phyloP scores from a whole-genome alignment of 352 stramenopile species.

The Peronospora tabacina region DNA sequence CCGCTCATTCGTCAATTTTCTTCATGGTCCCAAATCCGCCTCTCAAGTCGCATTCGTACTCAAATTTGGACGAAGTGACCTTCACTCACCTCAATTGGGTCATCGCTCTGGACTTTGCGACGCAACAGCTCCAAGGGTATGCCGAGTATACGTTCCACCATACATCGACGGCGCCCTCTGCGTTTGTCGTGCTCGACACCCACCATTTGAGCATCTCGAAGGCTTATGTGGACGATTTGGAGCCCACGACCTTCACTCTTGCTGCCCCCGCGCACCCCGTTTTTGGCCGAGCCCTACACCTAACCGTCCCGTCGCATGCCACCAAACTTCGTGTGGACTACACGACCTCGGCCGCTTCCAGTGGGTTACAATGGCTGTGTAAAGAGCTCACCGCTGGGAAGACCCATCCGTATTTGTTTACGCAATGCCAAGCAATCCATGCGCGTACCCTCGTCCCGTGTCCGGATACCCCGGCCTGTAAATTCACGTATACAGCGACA shows the following conservation, averaged over 20 bases:
- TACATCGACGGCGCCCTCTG: conserved; percentile 17
- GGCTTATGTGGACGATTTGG: conserved; percentile 41
- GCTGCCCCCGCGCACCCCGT: conserved; percentile 33
- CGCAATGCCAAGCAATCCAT: conserved; percentile 93
- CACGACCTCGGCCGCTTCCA: conserved; percentile 53
- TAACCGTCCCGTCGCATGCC: conserved; percentile 35
- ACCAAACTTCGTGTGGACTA: conserved; percentile 77
- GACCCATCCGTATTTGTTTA: conserved; percentile 92
- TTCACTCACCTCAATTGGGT: conserved; percentile 87
- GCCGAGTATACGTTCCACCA: conserved; percentile 78
- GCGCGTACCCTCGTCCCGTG: conserved; percentile 92
- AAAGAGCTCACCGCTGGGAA: conserved; percentile 92
- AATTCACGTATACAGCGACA: conserved; percentile 91
- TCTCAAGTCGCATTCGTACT: conserved; percentile 61
- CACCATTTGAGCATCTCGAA: conserved; percentile 65
- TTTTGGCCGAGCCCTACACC: conserved; percentile 60
- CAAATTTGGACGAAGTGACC: conserved; percentile 76
- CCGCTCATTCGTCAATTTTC: conserved; percentile 16
- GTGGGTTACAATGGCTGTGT: conserved; percentile 87
- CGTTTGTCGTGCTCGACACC: conserved; percentile 79
- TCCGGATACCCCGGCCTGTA: conserved; percentile 89
- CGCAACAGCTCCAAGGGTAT: conserved; percentile 54
- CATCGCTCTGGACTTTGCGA: conserved; percentile 80
- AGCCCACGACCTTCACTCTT: conserved; percentile 50
- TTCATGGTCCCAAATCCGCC: conserved; percentile 7